Base-by-base conservation (phyloP, 129 eudicot genomes). In the Chrysanthemum seticuspe region DNA sequence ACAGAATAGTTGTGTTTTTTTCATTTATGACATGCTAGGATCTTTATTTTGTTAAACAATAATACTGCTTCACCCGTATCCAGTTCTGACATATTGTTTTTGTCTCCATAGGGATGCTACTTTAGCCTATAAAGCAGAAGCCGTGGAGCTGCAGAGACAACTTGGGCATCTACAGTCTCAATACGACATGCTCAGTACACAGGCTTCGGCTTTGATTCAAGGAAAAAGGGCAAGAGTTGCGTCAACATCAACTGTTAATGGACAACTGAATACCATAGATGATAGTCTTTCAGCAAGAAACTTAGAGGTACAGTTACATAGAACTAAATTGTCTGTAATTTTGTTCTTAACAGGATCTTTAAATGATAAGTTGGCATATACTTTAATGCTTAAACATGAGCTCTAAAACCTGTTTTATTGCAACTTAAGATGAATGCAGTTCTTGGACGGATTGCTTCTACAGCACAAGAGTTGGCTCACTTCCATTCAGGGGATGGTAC, bases 401-500 rank as follows among this genome's bases (percentile, higher is more conserved):
- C 62, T 36, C n/a, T 72, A 68, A 48, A 74, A 72, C 62, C 65
- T 70, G 72, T 76, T 78, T 68, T 60, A 45, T 71, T 86, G 67
- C 72, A 49, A 53, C 44, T 52, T 57, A 64, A 90, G 99, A 90
- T 94, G 97, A 88, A 94, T 83, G 89, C 96, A 73, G 99, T 90
- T 83, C 99, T 94, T 75, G 99, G 88, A 71, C 80, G 87, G 88
- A 86, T 94, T 82, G 96, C 96, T 66, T 81, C 97, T 44, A 90
- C 97, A 66, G 85, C 99, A 10, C 89, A 90, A 81, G 99, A 94
- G 80, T 78, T 94, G 88, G 89, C 96, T 36, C 99, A 85, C 64
- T 88, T 90, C 83, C 99, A 95, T 83, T 95, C 99, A 29, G 97
- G 99, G 63, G 97, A 95, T 76, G 99, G 99, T 95, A 85, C 10